Conservation (phyloP, 164 flowering plant species). For the Chloranthus sessilifolius region DNA sequence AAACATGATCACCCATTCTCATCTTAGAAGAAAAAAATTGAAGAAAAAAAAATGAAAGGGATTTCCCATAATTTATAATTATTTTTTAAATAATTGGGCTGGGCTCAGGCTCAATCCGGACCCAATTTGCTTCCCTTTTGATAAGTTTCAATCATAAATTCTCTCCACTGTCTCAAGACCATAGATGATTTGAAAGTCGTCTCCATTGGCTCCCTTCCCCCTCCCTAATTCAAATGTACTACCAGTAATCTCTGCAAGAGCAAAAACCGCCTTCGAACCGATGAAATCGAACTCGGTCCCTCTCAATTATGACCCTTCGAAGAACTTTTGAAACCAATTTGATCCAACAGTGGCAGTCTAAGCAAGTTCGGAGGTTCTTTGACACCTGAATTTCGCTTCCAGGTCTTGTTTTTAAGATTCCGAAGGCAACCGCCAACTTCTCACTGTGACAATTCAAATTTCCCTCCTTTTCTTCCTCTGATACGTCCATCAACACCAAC, state of each 20-base stretch:
- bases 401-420: constrained; percentile 57
- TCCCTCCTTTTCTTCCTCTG: constrained; percentile 77
- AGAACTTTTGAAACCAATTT: constrained; percentile 59
- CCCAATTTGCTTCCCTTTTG: too few relatives aligned
- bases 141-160: too few relatives aligned
- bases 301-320: constrained; percentile 52
- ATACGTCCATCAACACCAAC: constrained; percentile 81
- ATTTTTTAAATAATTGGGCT: too few relatives aligned
- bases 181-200: too few relatives aligned
- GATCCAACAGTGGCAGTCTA: constrained; percentile 75
- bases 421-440: constrained; percentile 71
- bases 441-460: constrained; percentile 71
- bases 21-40: too few relatives aligned
- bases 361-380: constrained; percentile 71
- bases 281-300: constrained; percentile 85
- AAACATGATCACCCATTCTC: too few relatives aligned
- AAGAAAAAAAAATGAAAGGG: too few relatives aligned
- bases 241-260: constrained; percentile 83
- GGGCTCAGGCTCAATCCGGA: too few relatives aligned
- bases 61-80: too few relatives aligned
- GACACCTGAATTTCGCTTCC: constrained; percentile 50
- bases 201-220: too few relatives aligned
- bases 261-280: constrained; percentile 62
- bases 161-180: too few relatives aligned
- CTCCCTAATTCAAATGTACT: too few relatives aligned